phyloP scores from a whole-genome alignment of 192 early-diverging fungal genomes.

The Spinellus fusiger region DNA sequence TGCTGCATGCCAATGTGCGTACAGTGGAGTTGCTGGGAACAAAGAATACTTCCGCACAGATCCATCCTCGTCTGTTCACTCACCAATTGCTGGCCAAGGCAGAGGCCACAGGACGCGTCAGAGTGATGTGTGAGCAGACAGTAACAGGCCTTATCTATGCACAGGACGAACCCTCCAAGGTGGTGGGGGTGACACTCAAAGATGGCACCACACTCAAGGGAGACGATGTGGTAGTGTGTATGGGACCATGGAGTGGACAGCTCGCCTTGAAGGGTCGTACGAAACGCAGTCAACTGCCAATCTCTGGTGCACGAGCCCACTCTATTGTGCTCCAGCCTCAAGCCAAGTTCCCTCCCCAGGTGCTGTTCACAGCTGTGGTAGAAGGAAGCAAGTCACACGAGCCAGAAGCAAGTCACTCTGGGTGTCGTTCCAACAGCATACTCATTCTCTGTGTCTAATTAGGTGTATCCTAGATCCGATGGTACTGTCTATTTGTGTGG shows the following conservation, averaged over 20 bases:
- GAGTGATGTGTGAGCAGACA: constrained; percentile 18
- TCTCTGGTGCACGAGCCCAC: constrained; percentile 32
- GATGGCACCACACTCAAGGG: constrained; percentile 17
- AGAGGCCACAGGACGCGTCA: constrained; percentile 16
- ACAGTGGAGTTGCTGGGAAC: constrained; percentile 19
- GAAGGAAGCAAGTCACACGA: constrained; percentile 23
- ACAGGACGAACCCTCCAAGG: background rate
- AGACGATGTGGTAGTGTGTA: constrained; percentile 34
- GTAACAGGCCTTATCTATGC: constrained; percentile 10
- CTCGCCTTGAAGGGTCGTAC: constrained; percentile 12
- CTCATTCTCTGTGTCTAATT: too few relatives aligned
- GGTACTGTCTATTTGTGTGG: constrained; percentile 44
- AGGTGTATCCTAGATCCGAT: constrained; percentile 19
- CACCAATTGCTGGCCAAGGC: constrained; percentile 28
- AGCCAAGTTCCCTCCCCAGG: constrained; percentile 21
- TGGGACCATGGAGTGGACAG: constrained; percentile 40
- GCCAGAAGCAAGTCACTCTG: constrained; percentile 27
- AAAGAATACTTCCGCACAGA: constrained; percentile 33
- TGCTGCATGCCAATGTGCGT: constrained; percentile 5
- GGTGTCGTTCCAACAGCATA: too few relatives aligned
- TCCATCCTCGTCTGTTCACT: constrained; percentile 36
- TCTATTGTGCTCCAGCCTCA: constrained; percentile 28
- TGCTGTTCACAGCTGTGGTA: constrained; percentile 29
- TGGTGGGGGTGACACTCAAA: constrained; percentile 24
- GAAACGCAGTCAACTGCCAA: constrained; percentile 13